Percentiles rank a stretch among this genome's conserved stretches.
phyloP scores from a whole-genome alignment of 208 protist genomes.

The Leishmania braziliensis region DNA sequence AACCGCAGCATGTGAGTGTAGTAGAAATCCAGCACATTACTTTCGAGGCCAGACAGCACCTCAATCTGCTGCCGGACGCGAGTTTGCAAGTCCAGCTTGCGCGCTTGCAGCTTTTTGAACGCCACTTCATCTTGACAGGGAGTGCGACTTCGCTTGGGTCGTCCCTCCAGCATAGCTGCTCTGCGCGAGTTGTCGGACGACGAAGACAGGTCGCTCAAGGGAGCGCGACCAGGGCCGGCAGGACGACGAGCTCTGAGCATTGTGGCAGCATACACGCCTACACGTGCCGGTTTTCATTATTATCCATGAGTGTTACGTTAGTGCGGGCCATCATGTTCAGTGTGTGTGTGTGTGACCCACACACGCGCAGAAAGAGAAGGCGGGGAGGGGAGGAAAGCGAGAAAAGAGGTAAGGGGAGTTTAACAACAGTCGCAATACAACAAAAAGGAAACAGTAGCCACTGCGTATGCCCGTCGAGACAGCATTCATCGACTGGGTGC shows the following conservation, averaged over 20 bases:
- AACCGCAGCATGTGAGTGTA: conserved; percentile 51
- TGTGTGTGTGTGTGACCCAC: background rate
- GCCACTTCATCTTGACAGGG: conserved; percentile 35
- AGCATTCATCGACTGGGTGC: background rate
- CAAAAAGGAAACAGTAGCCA: background rate
- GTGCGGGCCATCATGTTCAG: background rate
- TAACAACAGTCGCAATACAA: background rate
- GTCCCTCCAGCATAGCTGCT: conserved; percentile 1
- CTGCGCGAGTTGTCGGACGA: background rate
- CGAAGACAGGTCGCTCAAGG: background rate
- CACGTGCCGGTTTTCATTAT: background rate
- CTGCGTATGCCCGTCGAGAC: background rate
- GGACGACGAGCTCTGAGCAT: conserved; percentile 16
- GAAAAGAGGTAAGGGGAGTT: background rate
- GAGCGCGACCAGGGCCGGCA: background rate
- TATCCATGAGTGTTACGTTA: background rate
- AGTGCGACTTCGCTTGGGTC: conserved; percentile 21
- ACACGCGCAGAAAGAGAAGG: background rate
- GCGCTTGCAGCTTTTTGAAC: conserved; percentile 22
- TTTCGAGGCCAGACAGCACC: conserved; percentile 34
- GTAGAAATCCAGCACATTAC: conserved; percentile 59
- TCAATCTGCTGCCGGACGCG: conserved; percentile 3
- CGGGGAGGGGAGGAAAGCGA: background rate
- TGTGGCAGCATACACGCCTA: background rate
- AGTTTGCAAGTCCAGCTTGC: conserved; percentile 9